phyloP scores from a whole-genome alignment of 768 basidiomycete genomes.

The Pleurotus cornucopiae region DNA sequence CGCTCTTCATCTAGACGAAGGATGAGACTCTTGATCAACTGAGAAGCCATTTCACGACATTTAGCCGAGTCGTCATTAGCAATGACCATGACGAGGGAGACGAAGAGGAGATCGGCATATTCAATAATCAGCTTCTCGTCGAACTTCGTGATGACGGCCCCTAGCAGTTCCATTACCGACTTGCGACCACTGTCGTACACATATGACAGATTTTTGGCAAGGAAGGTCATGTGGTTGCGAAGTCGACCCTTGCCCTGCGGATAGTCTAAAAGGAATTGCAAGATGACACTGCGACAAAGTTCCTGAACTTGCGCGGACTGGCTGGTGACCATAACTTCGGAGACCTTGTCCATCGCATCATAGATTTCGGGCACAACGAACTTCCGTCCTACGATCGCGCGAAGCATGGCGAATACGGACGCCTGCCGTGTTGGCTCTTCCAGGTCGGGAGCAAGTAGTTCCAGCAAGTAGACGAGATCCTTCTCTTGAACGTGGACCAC shows the following conservation, averaged over 20 bases:
- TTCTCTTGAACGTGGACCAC: conserved; percentile 80
- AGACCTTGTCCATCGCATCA: conserved; percentile 91
- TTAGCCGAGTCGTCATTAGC: conserved; percentile 92
- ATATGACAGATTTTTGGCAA: conserved; percentile 90
- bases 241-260: conserved; percentile 93
- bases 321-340: conserved; percentile 89
- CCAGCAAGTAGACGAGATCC: conserved; percentile 83
- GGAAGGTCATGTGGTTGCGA: conserved; percentile 82
- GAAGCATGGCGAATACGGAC: conserved; percentile 82
- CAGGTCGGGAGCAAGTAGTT: conserved; percentile 82
- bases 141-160: conserved; percentile 82
- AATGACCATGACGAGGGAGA: conserved; percentile 86
- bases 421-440: conserved; percentile 86
- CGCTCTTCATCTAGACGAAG: conserved; percentile 59
- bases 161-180: conserved; percentile 93
- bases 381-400: conserved; percentile 85
- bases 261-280: conserved; percentile 96
- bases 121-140: conserved; percentile 68
- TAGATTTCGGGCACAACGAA: conserved; percentile 96
- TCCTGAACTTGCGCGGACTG: conserved; percentile 92
- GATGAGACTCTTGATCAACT: conserved; percentile 76
- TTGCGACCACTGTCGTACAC: conserved; percentile 84
- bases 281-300: conserved; percentile 79
- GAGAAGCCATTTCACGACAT: conserved; percentile 85
- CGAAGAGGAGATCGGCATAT: conserved; percentile 85